These are phyloP conservation scores for Suillus decipiens DNA, from an alignment of 768 basidiomycete genomes.

Conservation along the genomic window DNA sequence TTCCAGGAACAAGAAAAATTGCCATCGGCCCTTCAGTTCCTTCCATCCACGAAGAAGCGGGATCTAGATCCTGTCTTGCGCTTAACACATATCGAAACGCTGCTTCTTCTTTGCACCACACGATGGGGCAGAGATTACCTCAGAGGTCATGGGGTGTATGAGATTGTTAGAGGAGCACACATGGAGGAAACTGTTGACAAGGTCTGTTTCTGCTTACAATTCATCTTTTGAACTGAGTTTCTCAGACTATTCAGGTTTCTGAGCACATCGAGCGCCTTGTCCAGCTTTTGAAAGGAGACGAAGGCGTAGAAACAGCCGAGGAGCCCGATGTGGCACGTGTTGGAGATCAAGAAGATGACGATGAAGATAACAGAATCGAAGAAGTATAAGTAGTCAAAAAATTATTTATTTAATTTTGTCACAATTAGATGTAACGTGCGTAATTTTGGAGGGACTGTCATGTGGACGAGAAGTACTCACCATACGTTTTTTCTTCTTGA, in stretches of 20 bases:
- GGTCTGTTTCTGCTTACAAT: constrained; percentile 40
- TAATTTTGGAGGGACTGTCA: background rate
- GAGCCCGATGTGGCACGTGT: constrained; percentile 30
- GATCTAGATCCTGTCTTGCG: constrained; percentile 79
- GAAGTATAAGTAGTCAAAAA: constrained; percentile 54
- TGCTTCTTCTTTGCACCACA: constrained; percentile 87
- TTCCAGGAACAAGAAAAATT: constrained; percentile 85
- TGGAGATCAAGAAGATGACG: constrained; percentile 29
- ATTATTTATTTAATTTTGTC: background rate
- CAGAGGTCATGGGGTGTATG: constrained; percentile 81
- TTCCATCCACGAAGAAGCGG: constrained; percentile 80
- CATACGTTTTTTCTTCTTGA: background rate
- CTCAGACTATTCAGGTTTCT: constrained; percentile 54
- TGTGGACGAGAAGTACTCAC: background rate
- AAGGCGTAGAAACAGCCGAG: constrained; percentile 54
- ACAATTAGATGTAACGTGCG: background rate
- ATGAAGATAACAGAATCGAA: constrained; percentile 70
- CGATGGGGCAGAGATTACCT: constrained; percentile 85
- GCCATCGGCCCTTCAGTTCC: constrained; percentile 81
- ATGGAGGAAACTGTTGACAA: constrained; percentile 77
- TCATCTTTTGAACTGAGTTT: background rate
- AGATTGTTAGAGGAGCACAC: constrained; percentile 79
- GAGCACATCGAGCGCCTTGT: constrained; percentile 91
- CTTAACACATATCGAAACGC: constrained; percentile 83
- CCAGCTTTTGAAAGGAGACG: constrained; percentile 78